Conservation (phyloP, 2,329 filamentous ascomycete species). For the Parastagonospora avenae region DNA sequence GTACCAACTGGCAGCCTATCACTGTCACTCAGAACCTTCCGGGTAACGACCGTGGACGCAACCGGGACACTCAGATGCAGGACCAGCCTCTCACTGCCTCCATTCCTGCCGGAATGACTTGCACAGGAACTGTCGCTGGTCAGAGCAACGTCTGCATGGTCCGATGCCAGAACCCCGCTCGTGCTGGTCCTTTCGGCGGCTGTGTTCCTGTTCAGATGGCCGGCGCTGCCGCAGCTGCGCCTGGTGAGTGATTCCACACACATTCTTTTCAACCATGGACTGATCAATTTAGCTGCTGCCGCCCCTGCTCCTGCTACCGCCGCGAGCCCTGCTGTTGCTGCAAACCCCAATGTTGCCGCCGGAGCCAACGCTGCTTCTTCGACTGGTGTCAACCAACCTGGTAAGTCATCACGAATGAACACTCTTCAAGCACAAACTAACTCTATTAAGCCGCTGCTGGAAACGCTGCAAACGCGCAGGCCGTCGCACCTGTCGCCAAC, state of each 20-base stretch:
- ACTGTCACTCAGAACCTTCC: slow-evolving; percentile 61
- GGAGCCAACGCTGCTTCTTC: slow-evolving; percentile 1
- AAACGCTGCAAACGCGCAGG: slow-evolving; percentile 3
- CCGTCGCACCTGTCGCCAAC: slow-evolving; percentile 4
- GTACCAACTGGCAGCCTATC: slow-evolving; percentile 58
- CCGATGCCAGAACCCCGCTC: slow-evolving; percentile 64
- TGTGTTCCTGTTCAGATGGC: slow-evolving; percentile 62
- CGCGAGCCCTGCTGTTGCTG: slow-evolving; percentile 4
- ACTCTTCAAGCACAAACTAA: neutral
- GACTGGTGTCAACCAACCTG: slow-evolving; percentile 2
- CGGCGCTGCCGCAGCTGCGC: slow-evolving; percentile 9
- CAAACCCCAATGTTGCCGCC: no score
- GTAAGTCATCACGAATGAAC: neutral
- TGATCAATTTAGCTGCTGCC: slow-evolving; percentile 2
- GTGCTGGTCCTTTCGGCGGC: slow-evolving; percentile 67
- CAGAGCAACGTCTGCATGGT: slow-evolving; percentile 67
- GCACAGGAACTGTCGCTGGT: slow-evolving; percentile 65
- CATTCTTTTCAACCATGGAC: neutral
- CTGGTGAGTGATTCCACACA: slow-evolving; percentile 5
- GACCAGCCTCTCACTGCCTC: slow-evolving; percentile 60
- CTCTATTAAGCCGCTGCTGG: neutral
- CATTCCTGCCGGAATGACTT: slow-evolving; percentile 61
- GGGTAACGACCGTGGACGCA: slow-evolving; percentile 56
- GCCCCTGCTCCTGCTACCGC: neutral
- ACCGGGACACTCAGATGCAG: slow-evolving; percentile 35